Base-by-base conservation (phyloP, 2,329 filamentous ascomycete species). In the Blastomyces silverae region DNA sequence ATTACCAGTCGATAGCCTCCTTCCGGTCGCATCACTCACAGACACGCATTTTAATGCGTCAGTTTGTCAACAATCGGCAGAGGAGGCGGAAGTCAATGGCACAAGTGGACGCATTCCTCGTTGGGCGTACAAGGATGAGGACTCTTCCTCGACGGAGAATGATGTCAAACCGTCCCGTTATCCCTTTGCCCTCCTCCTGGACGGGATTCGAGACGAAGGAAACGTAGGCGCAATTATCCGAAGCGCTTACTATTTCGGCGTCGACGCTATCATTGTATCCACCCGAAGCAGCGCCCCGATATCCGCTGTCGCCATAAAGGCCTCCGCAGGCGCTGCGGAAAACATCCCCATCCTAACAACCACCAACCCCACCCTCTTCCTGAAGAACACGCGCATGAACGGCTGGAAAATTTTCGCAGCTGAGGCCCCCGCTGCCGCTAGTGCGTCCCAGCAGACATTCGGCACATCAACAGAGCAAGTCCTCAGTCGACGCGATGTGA, bases 211-310 rank as follows among this genome's bases (percentile, higher is more conserved):
- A 11, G 93, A 99, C 72, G 89, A 92, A 0, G 92, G 91, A 34
- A 99, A 99, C 73, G 80, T 97, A 0, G 94, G 94, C 53, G 91
- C 88, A 28, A 93, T 97, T 66, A 82, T 97, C 55, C 89, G 94
- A 46, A 91, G 91, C 6, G 91, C 92, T 2, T 89, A 91, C 72
- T 97, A 94, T 75, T 84, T 97, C n/a, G 93, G 93, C 28, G 88
- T 91, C 6, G 90, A 92, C 64, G 92, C 90, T 4, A 85, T 99
- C 25, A 86, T 87, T 2, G 86, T 96, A 64, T 90, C 91, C 2
- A 87, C 84, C 39, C 85, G 86, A 66, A 88, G 86, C 70, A 90
- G 89, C 20, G 89, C 92, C 0, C 84, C 87, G 0, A 80, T 97
- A 66, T 89, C 88, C 8, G 84, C 91, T 0, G 85, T 92, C 10